Evolutionary conservation across 2,329 filamentous ascomycete genomes (phyloP).

Genomic region (Epichloe scottii): DNA sequence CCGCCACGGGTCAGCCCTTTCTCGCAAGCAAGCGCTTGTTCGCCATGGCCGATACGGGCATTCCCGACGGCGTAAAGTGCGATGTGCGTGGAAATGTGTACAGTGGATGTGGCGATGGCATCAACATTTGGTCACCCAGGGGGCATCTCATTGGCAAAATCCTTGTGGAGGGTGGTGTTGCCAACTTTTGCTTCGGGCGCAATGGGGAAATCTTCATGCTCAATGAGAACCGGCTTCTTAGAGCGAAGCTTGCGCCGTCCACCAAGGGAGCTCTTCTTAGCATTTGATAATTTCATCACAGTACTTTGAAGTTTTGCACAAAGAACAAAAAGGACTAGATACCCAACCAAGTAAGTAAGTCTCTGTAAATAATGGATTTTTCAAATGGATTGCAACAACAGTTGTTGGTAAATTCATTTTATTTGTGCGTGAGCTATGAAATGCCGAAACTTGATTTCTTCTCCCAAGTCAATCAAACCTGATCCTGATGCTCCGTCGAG

Average conservation of each 20-base stretch:
- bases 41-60: constrained; percentile 32
- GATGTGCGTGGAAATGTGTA: constrained; percentile 36
- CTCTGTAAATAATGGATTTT: too few species aligned
- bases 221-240: constrained; percentile 33
- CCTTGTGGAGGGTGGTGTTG: constrained; percentile 26
- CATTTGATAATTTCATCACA: not conserved
- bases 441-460: too few species aligned
- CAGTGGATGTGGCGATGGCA: constrained; percentile 34
- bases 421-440: too few species aligned
- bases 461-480: too few species aligned
- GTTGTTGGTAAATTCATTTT: too few species aligned
- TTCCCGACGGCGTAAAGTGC: constrained; percentile 36
- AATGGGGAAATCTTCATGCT: constrained; percentile 32
- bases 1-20: constrained; percentile 21
- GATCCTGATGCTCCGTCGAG: too few species aligned
- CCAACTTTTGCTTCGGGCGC: constrained; percentile 35
- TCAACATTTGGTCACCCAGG: constrained; percentile 33
- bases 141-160: constrained; percentile 34
- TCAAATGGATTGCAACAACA: too few species aligned
- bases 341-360: too few species aligned
- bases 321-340: too few species aligned
- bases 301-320: too few species aligned
- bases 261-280: constrained; percentile 13
- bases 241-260: constrained; percentile 12
- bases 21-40: constrained; percentile 37